Conservation (phyloP, 345 rosid species). For the Hibiscus mutabilis region DNA sequence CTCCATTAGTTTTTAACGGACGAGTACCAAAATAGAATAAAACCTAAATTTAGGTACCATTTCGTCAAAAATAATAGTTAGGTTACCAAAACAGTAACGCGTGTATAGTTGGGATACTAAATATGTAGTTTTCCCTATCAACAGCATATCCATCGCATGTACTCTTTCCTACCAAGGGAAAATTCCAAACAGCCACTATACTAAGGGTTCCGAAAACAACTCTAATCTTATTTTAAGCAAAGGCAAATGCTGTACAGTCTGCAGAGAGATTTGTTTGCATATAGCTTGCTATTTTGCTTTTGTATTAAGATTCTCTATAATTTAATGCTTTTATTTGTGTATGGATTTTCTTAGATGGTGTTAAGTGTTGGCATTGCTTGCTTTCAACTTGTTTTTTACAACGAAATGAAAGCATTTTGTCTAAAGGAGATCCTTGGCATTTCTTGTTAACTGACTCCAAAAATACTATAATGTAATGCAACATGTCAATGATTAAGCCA, state of each 20-base stretch:
- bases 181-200: not conserved
- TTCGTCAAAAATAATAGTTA: too few relatives aligned
- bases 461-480: not conserved
- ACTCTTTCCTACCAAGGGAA: not conserved
- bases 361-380: not conserved
- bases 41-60: too few relatives aligned
- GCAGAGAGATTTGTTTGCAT: constrained; percentile 13
- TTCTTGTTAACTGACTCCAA: too few relatives aligned
- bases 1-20: too few relatives aligned
- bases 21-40: too few relatives aligned
- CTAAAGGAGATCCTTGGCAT: constrained; percentile 3
- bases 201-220: not conserved
- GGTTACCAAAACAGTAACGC: too few relatives aligned
- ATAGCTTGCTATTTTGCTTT: constrained; percentile 12
- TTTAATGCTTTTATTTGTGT: too few relatives aligned
- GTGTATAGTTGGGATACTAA: too few relatives aligned
- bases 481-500: not conserved
- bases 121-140: too few relatives aligned
- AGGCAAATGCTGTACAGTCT: not conserved
- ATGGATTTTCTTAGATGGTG: not conserved
- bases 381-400: too few relatives aligned
- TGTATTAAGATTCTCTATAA: constrained; percentile 13
- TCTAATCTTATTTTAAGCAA: not conserved
- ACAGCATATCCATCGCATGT: too few relatives aligned
- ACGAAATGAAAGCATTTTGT: not conserved